Conservation (phyloP, 2,329 filamentous ascomycete genomes). For the Venturia asperata region DNA sequence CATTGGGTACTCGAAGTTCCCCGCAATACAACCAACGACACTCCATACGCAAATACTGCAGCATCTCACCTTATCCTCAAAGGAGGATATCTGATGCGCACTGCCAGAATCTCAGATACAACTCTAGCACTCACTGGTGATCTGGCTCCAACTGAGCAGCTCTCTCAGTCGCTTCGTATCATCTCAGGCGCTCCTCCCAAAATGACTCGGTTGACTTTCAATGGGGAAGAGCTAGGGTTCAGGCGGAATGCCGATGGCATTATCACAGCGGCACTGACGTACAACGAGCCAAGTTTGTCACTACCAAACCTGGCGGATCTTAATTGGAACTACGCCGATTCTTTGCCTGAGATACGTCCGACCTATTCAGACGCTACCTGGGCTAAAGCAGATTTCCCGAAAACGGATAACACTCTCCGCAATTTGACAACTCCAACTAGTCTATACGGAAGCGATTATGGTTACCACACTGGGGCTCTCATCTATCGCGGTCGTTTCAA, state of each 20-base stretch:
- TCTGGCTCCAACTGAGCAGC: conserved; percentile 57
- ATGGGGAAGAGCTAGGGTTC: conserved; percentile 42
- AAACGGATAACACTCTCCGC: conserved; percentile 53
- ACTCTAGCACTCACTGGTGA: conserved; percentile 61
- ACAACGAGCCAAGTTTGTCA: conserved; percentile 42
- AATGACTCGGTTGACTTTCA: conserved; percentile 54
- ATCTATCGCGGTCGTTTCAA: conserved; percentile 65
- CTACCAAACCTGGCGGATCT: conserved; percentile 53
- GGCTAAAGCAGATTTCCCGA: conserved; percentile 51
- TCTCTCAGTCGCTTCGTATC: conserved; percentile 50
- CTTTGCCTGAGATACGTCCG: conserved; percentile 59
- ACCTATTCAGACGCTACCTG: conserved; percentile 64
- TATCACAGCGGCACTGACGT: conserved; percentile 48
- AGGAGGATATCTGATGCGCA: conserved; percentile 58
- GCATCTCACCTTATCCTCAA: conserved; percentile 47
- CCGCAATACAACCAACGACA: conserved; percentile 26
- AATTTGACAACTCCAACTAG: conserved; percentile 54
- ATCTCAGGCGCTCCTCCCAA: conserved; percentile 52
- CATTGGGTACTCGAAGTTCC: conserved; percentile 59
- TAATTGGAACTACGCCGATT: conserved; percentile 63
- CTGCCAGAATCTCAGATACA: conserved; percentile 47
- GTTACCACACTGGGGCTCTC: conserved; percentile 61
- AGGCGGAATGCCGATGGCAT: conserved; percentile 38
- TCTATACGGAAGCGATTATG: conserved; percentile 65
- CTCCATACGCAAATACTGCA: conserved; percentile 11